These are phyloP conservation scores for Trichophyton simii DNA, from an alignment of 2,329 filamentous ascomycete species.

Conservation along the genomic window DNA sequence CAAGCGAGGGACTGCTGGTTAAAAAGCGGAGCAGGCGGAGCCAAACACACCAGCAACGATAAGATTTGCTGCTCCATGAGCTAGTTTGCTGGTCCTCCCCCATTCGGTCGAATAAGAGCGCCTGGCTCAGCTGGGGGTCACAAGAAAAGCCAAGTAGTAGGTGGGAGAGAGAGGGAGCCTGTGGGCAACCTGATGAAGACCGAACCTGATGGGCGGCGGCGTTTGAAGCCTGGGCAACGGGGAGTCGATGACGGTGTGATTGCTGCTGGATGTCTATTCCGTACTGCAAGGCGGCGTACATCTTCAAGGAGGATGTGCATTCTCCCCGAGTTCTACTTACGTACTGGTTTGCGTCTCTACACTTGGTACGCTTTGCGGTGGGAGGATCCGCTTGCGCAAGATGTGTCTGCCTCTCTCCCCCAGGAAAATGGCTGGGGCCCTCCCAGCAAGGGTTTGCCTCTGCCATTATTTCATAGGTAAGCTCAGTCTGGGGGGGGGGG, in stretches of 20 bases:
- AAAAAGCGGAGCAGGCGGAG: not conserved
- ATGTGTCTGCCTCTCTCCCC: not conserved
- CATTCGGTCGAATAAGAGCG: not conserved
- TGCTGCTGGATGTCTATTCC: not conserved
- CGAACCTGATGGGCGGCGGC: not conserved
- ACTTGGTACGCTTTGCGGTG: not conserved
- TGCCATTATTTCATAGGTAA: not conserved
- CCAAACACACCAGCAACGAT: not conserved
- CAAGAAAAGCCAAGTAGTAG: not conserved
- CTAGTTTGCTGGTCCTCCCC: not conserved
- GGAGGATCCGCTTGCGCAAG: not conserved
- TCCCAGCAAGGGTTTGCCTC: not conserved
- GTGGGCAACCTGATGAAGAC: not conserved
- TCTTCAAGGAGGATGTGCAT: not conserved
- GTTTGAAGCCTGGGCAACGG: not conserved
- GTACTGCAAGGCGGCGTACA: not conserved
- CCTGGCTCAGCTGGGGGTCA: not conserved
- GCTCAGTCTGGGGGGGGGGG: not conserved
- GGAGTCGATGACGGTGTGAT: not conserved
- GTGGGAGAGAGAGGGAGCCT: not conserved
- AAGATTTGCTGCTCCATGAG: constrained; percentile 1
- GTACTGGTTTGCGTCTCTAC: not conserved
- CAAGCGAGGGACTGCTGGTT: not conserved
- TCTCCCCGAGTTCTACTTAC: not conserved
- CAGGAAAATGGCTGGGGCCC: not conserved